Percentiles rank a stretch among this genome's conserved stretches.
phyloP scores from a whole-genome alignment of 371 early-diverging fungal species.

The Chytridium lagenaria region DNA sequence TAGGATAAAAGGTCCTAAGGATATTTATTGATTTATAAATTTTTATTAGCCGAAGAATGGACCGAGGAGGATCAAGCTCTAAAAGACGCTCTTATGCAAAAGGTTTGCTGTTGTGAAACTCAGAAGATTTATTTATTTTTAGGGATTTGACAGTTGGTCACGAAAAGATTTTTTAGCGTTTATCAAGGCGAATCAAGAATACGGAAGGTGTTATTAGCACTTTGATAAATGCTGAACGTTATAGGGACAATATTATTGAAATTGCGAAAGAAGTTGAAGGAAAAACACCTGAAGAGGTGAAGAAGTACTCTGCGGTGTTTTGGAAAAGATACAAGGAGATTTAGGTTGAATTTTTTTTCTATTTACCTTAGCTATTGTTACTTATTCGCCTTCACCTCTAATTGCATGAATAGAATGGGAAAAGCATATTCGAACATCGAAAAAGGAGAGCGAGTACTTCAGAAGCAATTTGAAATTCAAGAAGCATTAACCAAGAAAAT shows the following conservation, averaged over 20 bases:
- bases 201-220: conserved; percentile 68
- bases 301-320: conserved; percentile 83
- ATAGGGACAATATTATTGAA: conserved; percentile 68
- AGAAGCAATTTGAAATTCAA: conserved; percentile 81
- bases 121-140: not conserved
- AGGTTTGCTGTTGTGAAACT: conserved; percentile 40
- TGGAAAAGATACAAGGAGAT: conserved; percentile 87
- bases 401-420: conserved; percentile 68
- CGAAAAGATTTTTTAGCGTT: conserved; percentile 92
- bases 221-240: not conserved
- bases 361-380: not conserved
- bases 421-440: conserved; percentile 85
- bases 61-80: conserved; percentile 87
- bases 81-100: conserved; percentile 74
- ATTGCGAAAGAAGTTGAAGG: conserved; percentile 87
- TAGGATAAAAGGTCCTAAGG: no score
- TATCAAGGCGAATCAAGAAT: conserved; percentile 87
- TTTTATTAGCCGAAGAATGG: conserved; percentile 74
- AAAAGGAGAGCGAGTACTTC: conserved; percentile 83
- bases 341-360: conserved; percentile 48
- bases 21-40: not conserved
- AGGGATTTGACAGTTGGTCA: conserved; percentile 86
- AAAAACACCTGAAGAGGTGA: conserved; percentile 86
- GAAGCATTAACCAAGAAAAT: conserved; percentile 77
- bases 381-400: not conserved